Evolutionary conservation across 2,329 filamentous ascomycete genomes (phyloP).

Genomic region (Aspergillus caelatus): DNA sequence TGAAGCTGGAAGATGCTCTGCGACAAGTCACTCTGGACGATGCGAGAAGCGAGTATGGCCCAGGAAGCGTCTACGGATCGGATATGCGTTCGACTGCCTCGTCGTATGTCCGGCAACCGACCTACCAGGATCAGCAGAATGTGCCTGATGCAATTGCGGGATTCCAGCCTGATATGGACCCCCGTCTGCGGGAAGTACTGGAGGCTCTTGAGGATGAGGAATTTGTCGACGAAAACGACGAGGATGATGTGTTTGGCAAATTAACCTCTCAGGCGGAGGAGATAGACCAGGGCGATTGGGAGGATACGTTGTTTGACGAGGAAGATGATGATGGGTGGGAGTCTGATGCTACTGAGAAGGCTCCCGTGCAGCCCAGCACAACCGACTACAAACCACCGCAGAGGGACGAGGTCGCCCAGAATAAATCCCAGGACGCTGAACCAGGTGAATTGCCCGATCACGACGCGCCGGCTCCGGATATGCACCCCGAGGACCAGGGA

Average conservation of each 20-base stretch:
- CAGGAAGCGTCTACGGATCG: constrained; percentile 40
- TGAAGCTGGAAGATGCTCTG: constrained; percentile 85
- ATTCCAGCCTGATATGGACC: constrained; percentile 98
- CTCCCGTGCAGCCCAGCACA: constrained; percentile 48
- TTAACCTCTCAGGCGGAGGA: constrained; percentile 70
- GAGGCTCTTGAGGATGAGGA: constrained; percentile 95
- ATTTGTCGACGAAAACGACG: constrained; percentile 78
- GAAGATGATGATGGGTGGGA: constrained; percentile 87
- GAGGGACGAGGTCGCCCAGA: constrained; percentile 11
- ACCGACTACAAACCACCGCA: constrained; percentile 19
- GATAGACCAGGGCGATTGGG: constrained; percentile 78
- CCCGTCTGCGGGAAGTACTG: constrained; percentile 82
- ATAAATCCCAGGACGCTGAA: constrained; percentile 18
- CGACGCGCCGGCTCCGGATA: constrained; percentile 43
- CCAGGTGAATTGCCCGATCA: constrained; percentile 40
- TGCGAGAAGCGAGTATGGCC: constrained; percentile 27
- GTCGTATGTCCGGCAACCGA: constrained; percentile 73
- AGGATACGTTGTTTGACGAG: constrained; percentile 58
- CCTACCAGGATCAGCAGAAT: constrained; percentile 91
- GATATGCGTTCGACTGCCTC: constrained; percentile 56
- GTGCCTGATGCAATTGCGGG: constrained; percentile 88
- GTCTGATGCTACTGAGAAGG: constrained; percentile 87
- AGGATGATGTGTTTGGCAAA: constrained; percentile 80
- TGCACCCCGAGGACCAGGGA: constrained; percentile 69
- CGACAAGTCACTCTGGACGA: constrained; percentile 57